Percentiles rank a stretch among this genome's conserved stretches.
These are phyloP conservation scores for Phalaenopsis aphrodite DNA, from an alignment of 106 monocot genomes.

Conservation along the genomic window DNA sequence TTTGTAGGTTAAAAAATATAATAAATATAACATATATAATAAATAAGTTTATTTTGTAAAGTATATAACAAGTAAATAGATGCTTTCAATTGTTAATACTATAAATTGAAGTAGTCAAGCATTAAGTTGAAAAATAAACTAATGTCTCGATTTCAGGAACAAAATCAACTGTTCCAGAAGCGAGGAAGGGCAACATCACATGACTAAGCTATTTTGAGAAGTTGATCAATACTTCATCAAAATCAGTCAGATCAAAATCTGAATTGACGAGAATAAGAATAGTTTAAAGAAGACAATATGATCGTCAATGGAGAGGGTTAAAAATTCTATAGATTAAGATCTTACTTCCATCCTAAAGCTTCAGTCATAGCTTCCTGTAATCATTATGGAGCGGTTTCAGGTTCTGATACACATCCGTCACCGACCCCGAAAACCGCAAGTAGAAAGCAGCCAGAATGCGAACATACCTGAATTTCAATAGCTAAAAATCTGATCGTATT, in stretches of 20 bases:
- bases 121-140: neutral
- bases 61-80: neutral
- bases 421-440: conserved; percentile 64
- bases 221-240: conserved; percentile 93
- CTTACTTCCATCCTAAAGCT: conserved; percentile 66
- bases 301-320: neutral
- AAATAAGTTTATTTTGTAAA: too few species aligned
- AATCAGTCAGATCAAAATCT: conserved; percentile 70
- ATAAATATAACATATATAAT: too few species aligned
- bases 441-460: conserved; percentile 84
- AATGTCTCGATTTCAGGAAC: neutral
- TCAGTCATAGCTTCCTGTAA: conserved; percentile 69
- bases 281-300: neutral
- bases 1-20: too few species aligned
- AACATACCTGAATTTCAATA: conserved; percentile 48
- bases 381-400: conserved; percentile 92
- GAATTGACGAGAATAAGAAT: neutral
- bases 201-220: conserved; percentile 79
- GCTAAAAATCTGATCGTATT: neutral
- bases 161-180: neutral
- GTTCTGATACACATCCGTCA: conserved; percentile 86
- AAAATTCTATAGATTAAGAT: neutral
- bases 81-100: neutral
- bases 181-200: conserved; percentile 65
- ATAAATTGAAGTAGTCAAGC: neutral